These are phyloP conservation scores for Diaporthe sp. DNA, from an alignment of 2,329 filamentous ascomycete genomes.

Conservation along the genomic window DNA sequence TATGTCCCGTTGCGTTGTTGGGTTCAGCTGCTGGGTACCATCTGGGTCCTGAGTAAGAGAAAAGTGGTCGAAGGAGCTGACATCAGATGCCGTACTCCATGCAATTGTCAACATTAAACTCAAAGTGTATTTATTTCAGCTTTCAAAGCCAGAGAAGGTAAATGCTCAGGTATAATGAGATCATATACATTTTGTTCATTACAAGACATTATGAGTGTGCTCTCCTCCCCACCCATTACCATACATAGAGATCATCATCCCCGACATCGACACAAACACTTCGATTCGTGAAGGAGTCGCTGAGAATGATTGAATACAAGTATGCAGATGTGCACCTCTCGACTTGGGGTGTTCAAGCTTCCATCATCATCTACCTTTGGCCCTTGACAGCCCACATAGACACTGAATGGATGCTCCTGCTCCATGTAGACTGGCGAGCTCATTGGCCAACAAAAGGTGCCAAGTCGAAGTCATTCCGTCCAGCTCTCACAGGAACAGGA, in stretches of 20 bases:
- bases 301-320: neutral
- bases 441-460: neutral
- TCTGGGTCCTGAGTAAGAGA: too few species aligned
- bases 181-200: constrained; percentile 1
- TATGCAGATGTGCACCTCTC: neutral
- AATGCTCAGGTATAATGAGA: neutral
- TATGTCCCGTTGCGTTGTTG: too few species aligned
- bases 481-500: neutral
- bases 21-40: too few species aligned
- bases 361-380: neutral
- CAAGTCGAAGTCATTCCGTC: neutral
- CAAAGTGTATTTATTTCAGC: neutral
- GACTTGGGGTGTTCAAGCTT: neutral
- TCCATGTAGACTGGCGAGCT: too few species aligned
- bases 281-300: neutral
- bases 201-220: constrained; percentile 6
- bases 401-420: neutral
- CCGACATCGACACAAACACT: neutral
- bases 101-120: neutral
- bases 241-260: neutral
- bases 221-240: neutral
- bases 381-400: neutral
- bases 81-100: neutral
- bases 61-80: too few species aligned
- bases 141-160: neutral